These are phyloP conservation scores for Naumovozyma baii DNA, from an alignment of 805 yeast genomes.

Conservation along the genomic window DNA sequence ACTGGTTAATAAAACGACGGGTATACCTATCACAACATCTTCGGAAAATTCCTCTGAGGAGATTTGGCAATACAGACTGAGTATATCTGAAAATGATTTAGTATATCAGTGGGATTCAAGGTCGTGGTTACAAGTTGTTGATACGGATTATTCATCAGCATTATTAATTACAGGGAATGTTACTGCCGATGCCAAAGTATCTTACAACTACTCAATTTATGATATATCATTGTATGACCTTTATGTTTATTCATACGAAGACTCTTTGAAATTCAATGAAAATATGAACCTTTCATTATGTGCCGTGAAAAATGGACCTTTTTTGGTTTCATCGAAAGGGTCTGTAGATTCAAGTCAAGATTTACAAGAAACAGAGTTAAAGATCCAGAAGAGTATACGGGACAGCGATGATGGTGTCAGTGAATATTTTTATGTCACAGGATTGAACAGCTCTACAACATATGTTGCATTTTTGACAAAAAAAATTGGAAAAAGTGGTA, in stretches of 20 bases:
- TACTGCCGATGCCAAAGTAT: constrained; percentile 15
- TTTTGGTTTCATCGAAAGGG: constrained; percentile 24
- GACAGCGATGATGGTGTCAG: constrained; percentile 39
- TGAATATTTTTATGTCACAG: constrained; percentile 54
- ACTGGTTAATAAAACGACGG: constrained; percentile 18
- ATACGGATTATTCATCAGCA: constrained; percentile 60
- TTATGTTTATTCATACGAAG: constrained; percentile 39
- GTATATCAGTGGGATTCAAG: constrained; percentile 62
- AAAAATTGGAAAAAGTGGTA: constrained; percentile 29
- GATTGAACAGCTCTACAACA: constrained; percentile 48
- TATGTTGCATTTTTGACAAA: constrained; percentile 59
- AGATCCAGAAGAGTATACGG: constrained; percentile 31
- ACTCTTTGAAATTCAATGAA: constrained; percentile 27
- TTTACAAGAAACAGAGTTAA: constrained; percentile 11
- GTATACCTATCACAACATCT: constrained; percentile 5
- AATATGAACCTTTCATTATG: constrained; percentile 53
- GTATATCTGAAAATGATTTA: constrained; percentile 52
- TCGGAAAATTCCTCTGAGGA: neutral
- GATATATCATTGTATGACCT: constrained; percentile 29
- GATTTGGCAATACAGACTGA: constrained; percentile 55
- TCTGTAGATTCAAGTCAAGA: constrained; percentile 2
- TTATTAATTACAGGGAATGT: constrained; percentile 54
- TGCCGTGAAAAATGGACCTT: constrained; percentile 52
- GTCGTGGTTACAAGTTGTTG: constrained; percentile 48
- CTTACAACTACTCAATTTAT: constrained; percentile 15